Evolutionary conservation across 257 asterid genomes (phyloP).

Genomic region (Gentiana straminea): DNA sequence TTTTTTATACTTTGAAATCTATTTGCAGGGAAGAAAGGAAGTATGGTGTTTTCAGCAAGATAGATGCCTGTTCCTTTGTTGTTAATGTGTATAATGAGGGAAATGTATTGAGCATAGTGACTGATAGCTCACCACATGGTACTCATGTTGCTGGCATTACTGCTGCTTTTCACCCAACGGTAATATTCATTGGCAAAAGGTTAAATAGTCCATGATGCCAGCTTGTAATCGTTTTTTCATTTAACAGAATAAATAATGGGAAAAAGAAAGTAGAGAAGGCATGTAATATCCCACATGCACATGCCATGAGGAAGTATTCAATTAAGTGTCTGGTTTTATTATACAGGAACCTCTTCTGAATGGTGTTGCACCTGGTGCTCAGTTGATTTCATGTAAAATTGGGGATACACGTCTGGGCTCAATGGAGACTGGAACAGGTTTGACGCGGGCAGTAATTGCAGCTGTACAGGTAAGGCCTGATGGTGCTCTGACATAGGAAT

Average conservation of each 20-base stretch:
- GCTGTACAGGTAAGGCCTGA: slow-evolving; percentile 69
- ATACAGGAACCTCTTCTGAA: slow-evolving; percentile 83
- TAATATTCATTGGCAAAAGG: slow-evolving; percentile 3
- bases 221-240: neutral
- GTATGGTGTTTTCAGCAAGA: slow-evolving; percentile 81
- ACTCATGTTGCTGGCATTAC: slow-evolving; percentile 99
- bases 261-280: neutral
- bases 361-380: slow-evolving; percentile 99
- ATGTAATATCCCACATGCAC: neutral
- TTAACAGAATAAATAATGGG: neutral
- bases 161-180: slow-evolving; percentile 87
- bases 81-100: slow-evolving; percentile 72
- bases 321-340: slow-evolving; percentile 12
- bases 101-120: slow-evolving; percentile 81
- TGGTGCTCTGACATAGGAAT: neutral
- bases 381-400: slow-evolving; percentile 87
- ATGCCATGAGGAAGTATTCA: neutral
- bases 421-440: slow-evolving; percentile 99
- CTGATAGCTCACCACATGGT: slow-evolving; percentile 94
- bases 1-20: neutral
- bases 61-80: slow-evolving; percentile 82
- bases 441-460: slow-evolving; percentile 87
- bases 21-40: slow-evolving; percentile 71
- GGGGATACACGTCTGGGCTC: slow-evolving; percentile 96
- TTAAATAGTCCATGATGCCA: slow-evolving; percentile 1